Evolutionary conservation across 345 rosid species (phyloP), one percentile per base, ranked within the genome.

Genomic region (Eutrema yunnanense): DNA sequence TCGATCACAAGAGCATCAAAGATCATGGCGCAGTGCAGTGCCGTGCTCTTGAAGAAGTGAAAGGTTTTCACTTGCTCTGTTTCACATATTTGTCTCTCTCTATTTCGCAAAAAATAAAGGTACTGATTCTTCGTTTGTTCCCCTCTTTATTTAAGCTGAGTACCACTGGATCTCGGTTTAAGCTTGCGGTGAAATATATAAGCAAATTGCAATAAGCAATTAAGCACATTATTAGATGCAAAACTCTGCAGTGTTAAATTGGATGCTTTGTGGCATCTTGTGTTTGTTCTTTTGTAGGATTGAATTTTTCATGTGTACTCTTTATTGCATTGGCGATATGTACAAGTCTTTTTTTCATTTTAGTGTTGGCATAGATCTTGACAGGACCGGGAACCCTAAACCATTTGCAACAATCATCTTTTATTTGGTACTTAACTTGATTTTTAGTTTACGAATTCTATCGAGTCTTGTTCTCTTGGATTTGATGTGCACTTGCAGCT

Each of bases 11-110:
- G 99, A 80, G 98, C 99, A 26, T 96, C 98, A 4, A 96, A 92
- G 86, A 90, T 87, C 75, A 96, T 96, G 99, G 97, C 99, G 0
- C 98, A 88, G 75, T 96, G 98, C 91, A 90, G 93, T 70, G 84
- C 94, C 0, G 73, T 82, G 76, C 87, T 96, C 46, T 72, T 81
- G 65, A 90, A 87, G 85, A 87, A 92, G 79, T 96, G 87, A 94
- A 69, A 27, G 27, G 65, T 54, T 61, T 58, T 59, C 34, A 54
- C 13, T 13, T 36, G 53, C 37, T 49, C 44, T 59, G 37, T 66
- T 82, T 80, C 58, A 61, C 49, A 30, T 46, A 47, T 69, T 50
- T 57, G 26, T 53, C 67, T 7, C 11, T 33, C 37, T 16, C 2
- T 16, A 16, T 55, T 37, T 42, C 4, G 26, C 46, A 34, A 30